These are phyloP conservation scores for Parathielavia appendiculata DNA, from an alignment of 495 filamentous ascomycete species.

Conservation along the genomic window DNA sequence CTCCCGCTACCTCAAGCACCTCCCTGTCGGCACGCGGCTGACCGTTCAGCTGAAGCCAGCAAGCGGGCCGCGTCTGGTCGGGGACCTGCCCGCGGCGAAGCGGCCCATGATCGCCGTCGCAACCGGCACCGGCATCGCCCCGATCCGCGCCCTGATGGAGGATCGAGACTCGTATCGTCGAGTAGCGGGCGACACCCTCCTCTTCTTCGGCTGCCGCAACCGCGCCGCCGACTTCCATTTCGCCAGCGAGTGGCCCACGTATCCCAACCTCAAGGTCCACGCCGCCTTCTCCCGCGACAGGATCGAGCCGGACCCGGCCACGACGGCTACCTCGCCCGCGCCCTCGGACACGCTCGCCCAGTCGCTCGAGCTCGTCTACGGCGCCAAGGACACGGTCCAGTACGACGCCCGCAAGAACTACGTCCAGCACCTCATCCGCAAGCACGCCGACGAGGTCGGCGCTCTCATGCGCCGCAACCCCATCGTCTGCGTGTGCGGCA, in stretches of 20 bases:
- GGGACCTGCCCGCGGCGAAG: constrained; percentile 1
- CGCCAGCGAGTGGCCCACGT: constrained; percentile 59
- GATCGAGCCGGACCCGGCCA: constrained; percentile 22
- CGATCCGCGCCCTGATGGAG: constrained; percentile 74
- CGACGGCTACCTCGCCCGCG: neutral
- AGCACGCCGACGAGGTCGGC: constrained; percentile 54
- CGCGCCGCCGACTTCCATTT: constrained; percentile 72
- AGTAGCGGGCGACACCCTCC: constrained; percentile 31
- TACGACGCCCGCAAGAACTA: constrained; percentile 62
- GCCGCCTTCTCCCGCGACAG: constrained; percentile 73
- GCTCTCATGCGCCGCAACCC: constrained; percentile 42
- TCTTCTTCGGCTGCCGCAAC: constrained; percentile 83
- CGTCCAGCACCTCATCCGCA: constrained; percentile 77
- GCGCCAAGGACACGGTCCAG: neutral
- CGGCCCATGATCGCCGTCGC: constrained; percentile 73
- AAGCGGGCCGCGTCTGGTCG: constrained; percentile 14
- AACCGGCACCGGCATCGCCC: constrained; percentile 87
- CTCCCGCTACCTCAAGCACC: constrained; percentile 71
- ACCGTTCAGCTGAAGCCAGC: constrained; percentile 47
- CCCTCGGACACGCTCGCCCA: neutral
- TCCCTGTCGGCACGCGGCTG: constrained; percentile 54
- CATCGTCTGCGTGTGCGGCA: constrained; percentile 71
- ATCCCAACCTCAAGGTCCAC: constrained; percentile 50
- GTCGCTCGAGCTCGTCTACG: neutral
- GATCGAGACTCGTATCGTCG: constrained; percentile 44